Percentiles rank a stretch among this genome's conserved stretches.
These are phyloP conservation scores for Conoideocrella luteorostrata DNA, from an alignment of 2,329 filamentous ascomycete species.

Conservation along the genomic window DNA sequence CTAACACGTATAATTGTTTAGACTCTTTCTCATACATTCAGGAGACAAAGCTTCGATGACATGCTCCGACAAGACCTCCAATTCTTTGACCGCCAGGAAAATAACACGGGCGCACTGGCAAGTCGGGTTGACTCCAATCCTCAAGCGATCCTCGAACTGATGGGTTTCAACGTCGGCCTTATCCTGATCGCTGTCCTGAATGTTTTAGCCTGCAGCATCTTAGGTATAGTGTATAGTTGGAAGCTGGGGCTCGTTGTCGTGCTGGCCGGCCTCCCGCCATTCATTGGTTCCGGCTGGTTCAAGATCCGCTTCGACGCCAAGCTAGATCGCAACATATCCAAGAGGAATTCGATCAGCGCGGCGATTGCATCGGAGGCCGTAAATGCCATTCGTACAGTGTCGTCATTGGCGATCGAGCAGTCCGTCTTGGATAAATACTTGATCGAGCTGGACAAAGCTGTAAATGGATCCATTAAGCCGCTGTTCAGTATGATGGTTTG, in stretches of 20 bases:
- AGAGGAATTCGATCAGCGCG: constrained; percentile 29
- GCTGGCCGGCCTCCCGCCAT: constrained; percentile 31
- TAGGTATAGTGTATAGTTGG: constrained; percentile 40
- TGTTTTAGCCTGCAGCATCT: constrained; percentile 29
- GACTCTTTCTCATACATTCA: constrained; percentile 22
- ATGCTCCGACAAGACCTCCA: constrained; percentile 35
- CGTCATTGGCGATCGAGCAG: constrained; percentile 35
- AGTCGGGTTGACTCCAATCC: constrained; percentile 31
- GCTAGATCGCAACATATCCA: constrained; percentile 30
- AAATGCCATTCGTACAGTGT: constrained; percentile 33
- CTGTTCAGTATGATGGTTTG: constrained; percentile 28
- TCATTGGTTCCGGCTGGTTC: constrained; percentile 30
- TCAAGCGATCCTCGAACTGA: constrained; percentile 33
- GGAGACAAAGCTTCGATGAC: constrained; percentile 19
- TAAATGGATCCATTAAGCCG: constrained; percentile 22
- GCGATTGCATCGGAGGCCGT: constrained; percentile 38
- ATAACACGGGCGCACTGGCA: constrained; percentile 30
- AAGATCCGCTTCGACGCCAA: constrained; percentile 34
- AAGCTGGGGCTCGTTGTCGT: constrained; percentile 44
- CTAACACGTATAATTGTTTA: background rate
- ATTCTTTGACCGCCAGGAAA: constrained; percentile 36
- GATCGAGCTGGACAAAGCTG: constrained; percentile 22
- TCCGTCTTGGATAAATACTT: constrained; percentile 24
- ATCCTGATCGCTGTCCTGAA: constrained; percentile 32
- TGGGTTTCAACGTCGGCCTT: constrained; percentile 35